Evolutionary conservation across 306 rosid genomes (phyloP), one percentile per base, ranked within the genome.

Genomic region (Sicyos edulis): DNA sequence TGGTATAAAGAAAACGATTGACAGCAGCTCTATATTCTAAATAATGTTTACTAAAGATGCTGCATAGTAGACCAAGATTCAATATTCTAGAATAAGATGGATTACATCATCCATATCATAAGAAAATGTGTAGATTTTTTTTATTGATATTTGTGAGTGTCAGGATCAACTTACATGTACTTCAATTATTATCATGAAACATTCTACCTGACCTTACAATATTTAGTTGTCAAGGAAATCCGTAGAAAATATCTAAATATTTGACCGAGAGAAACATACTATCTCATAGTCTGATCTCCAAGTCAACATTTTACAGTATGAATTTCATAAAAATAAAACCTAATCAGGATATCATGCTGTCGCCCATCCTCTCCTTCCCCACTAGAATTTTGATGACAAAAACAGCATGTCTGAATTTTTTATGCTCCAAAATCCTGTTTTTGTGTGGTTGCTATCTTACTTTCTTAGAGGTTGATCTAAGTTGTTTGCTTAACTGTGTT

Each of bases 331-430:
- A 22, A 61, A 42, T 68, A 57, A 47, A 22, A 24, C 24, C 57
- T 68, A 22, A 49, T 19, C 72, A 68, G 72, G 52, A 68, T 44
- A 42, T 44, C 71, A 40, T 22, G 56, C 37, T 21, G 54, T 47
- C 72, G 47, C 40, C 56, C 56, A 66, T 21, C 37, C 72, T 66
- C 55, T 66, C 54, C 37, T 66, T 45, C 19, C 72, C 72, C 17
- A 20, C 55, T 55, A 66, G 12, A 22, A 45, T 44, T 66, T 45
- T 21, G 72, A 67, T 20, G 72, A 13, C 19, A 49, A 47, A 21
- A 22, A 57, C 72, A 49, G 42, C 42, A 45, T 21, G 8, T 22
- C 42, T 49, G 11, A 13, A 20, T 49, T 67, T 21, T 7, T 19
- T 47, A 20, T 67, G 72, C 56, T 24, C 72, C 42, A 66, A 13